Base-by-base conservation (phyloP, 192 early-diverging fungal species). In the Allomyces macrogynus region DNA sequence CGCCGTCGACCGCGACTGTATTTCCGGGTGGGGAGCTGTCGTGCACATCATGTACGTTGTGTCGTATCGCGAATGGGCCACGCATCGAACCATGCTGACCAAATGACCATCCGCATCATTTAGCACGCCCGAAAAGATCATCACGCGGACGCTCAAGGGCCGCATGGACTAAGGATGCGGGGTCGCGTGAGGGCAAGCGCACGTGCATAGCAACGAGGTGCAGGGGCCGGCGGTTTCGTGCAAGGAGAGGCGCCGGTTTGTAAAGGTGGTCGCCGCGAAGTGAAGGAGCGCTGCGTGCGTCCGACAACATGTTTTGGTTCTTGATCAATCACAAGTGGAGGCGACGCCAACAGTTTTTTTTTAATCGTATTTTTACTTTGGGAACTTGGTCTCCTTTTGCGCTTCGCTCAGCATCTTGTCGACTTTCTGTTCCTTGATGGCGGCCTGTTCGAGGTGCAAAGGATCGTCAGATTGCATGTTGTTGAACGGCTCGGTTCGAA, bases 1-100 rank as follows among this genome's bases (percentile, higher is more conserved):
- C 72, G 90, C 93, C 20, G 86, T 92, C 62, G 93, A 99, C 72
- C 87, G 96, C 68, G 92, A 99, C 74, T 86, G 89, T 26, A 69
- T 91, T 67, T 86, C 84, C 68, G 96, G 96, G 63, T 99, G 96
- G 96, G 96, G 96, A 73, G 92, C 87, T 61, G 79, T 91, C 61
- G 93, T 99, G 24, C 84, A 92, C 74, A 77, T 97, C 60, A 91
- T 97, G 83, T 85, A 80, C 65, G 80, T 71, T 61, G 23, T 24
- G 20, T 7, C 23, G 22, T 8, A 5, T 18, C 25, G 42, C 10
- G 25, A 22, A 14, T 23, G 11, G n/a, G 8, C 54, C 54, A n/a
- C 23, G 12, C 54, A 43, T 20, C 64, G n/a, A 5, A 12, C 23
- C 23, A 26, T 14, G 16, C 24, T 40, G 62, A 63, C 23, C 40